Evolutionary conservation across 129 eudicot genomes (phyloP), one percentile per base, ranked within the genome.

Genomic region (Chrysanthemum makinoi): DNA sequence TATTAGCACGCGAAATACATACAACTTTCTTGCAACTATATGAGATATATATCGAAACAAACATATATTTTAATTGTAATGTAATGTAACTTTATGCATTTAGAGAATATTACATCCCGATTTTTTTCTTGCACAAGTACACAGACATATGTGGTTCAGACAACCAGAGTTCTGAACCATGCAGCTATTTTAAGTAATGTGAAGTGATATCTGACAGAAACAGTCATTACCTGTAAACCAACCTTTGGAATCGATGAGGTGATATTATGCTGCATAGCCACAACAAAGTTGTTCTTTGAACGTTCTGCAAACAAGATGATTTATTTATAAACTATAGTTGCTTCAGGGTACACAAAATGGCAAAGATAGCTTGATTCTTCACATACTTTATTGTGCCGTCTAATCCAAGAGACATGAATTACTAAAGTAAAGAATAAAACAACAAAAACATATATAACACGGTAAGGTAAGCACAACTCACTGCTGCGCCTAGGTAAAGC

Each of bases 211-310:
- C 0, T 8, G 19, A 52, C 22, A 46, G 22, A 80, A 46, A 46
- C 16, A 55, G 35, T 52, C 62, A 67, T 75, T 79, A 94, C 98
- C 98, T 94, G 98, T 80, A 89, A 83, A 77, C 97, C 98, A 80
- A 89, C 98, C 54, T 79, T 82, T 58, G 95, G 89, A 80, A 89
- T 94, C 30, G 96, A 81, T 67, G 98, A 94, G 72, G 93, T 86
- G 82, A 94, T 86, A 55, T 77, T 87, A 52, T 94, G 98, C 63
- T 81, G 95, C 79, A 94, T 81, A 63, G 74, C 76, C 74, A 94
- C 59, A 62, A 79, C 87, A 77, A 80, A 78, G 57, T 62, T 61
- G 79, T 72, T 62, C 70, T 51, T 68, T 0, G 68, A 59, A 52
- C 47, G 68, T 74, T 78, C 98, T 89, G 92, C 63, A 77, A 62